These are phyloP conservation scores for Aspergillus puulaauensis DNA, from an alignment of 2,329 filamentous ascomycete species.

Conservation along the genomic window DNA sequence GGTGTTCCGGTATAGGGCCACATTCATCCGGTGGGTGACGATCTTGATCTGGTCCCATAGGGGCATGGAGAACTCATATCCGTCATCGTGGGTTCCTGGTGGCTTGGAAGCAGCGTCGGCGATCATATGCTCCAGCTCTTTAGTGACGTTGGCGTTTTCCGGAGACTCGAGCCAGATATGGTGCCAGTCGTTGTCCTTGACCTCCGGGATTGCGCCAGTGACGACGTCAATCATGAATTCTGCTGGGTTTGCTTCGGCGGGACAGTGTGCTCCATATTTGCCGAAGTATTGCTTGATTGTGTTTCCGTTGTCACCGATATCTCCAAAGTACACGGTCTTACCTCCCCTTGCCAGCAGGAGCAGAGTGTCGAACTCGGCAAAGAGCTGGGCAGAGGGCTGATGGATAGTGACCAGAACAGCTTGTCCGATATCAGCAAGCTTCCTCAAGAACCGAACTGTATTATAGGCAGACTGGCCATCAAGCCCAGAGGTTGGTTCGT, in stretches of 20 bases:
- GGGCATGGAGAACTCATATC: conserved; percentile 66
- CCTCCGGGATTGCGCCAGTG: conserved; percentile 49
- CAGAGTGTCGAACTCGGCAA: conserved; percentile 70
- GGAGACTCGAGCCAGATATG: conserved; percentile 67
- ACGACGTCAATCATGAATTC: conserved; percentile 56
- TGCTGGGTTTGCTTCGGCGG: conserved; percentile 59
- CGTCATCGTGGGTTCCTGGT: conserved; percentile 41
- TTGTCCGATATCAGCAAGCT: conserved; percentile 63
- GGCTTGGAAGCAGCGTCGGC: conserved; percentile 43
- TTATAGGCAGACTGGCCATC: conserved; percentile 67
- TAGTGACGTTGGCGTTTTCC: conserved; percentile 55
- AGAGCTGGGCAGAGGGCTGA: conserved; percentile 65
- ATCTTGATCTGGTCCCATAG: conserved; percentile 62
- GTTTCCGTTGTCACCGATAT: conserved; percentile 63
- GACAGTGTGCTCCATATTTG: conserved; percentile 63
- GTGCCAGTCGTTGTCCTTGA: conserved; percentile 62
- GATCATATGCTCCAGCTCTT: conserved; percentile 66
- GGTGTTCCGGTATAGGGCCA: conserved; percentile 64
- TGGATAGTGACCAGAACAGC: conserved; percentile 71
- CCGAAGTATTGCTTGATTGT: conserved; percentile 67
- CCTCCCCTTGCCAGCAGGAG: conserved; percentile 65
- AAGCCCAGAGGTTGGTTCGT: conserved; percentile 69
- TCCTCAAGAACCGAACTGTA: conserved; percentile 65
- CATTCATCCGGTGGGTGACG: conserved; percentile 66
- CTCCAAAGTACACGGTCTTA: conserved; percentile 70